Evolutionary conservation across 768 basidiomycete species (phyloP).

Genomic region (Leccinum uliginosum): DNA sequence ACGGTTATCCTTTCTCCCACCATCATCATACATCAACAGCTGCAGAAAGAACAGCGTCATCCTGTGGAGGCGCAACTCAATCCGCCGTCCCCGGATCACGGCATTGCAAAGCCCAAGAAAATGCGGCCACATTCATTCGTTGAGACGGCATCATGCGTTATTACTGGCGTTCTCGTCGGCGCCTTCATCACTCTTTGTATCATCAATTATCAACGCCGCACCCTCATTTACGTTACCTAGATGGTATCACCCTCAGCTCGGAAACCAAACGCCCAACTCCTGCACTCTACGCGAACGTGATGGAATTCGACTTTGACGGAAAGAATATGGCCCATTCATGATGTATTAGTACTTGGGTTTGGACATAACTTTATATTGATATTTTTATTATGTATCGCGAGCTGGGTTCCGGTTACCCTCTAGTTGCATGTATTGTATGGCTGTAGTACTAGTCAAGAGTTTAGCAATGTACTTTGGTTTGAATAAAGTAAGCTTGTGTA

Average conservation of each 20-base stretch:
- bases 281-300: background rate
- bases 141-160: constrained; percentile 42
- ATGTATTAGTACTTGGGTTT: constrained; percentile 20
- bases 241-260: background rate
- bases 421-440: constrained; percentile 2
- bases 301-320: background rate
- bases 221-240: constrained; percentile 38
- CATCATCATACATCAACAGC: constrained; percentile 23
- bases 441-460: too few relatives aligned
- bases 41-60: constrained; percentile 13
- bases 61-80: constrained; percentile 13
- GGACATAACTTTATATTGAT: constrained; percentile 25
- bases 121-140: constrained; percentile 21
- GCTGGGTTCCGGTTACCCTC: constrained; percentile 8
- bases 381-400: constrained; percentile 19
- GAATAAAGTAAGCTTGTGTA: background rate
- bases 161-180: constrained; percentile 59
- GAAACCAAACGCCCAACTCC: background rate
- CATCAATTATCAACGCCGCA: constrained; percentile 43
- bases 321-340: background rate
- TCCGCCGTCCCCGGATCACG: constrained; percentile 3
- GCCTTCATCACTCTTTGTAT: constrained; percentile 52
- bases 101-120: constrained; percentile 13
- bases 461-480: background rate
- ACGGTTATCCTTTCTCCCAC: constrained; percentile 25